phyloP scores from a whole-genome alignment of 495 filamentous ascomycete species.

The Xylaria venustula region DNA sequence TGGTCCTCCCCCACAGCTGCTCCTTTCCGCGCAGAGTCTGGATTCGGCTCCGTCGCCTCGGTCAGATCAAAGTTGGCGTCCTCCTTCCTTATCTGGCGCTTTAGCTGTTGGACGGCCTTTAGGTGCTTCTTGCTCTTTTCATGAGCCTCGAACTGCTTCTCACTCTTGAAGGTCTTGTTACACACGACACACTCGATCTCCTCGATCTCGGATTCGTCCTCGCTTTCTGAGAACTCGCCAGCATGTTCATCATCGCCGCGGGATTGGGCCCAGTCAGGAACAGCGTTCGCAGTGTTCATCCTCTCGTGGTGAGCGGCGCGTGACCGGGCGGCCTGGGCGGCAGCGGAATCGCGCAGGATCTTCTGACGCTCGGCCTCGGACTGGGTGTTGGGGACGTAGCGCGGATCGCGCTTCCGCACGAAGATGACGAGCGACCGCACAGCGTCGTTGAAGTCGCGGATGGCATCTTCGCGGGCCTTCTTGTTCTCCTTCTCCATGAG shows the following conservation, averaged over 20 bases:
- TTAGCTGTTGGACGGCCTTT: slow-evolving; percentile 77
- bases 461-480: slow-evolving; percentile 74
- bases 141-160: slow-evolving; percentile 88
- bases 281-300: slow-evolving; percentile 56
- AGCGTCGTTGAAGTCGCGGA: slow-evolving; percentile 88
- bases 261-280: slow-evolving; percentile 77
- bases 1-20: neutral
- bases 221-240: slow-evolving; percentile 42
- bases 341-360: slow-evolving; percentile 70
- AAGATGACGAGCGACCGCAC: slow-evolving; percentile 85
- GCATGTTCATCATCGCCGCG: slow-evolving; percentile 42
- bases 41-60: neutral
- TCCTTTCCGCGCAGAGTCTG: neutral
- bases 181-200: slow-evolving; percentile 89
- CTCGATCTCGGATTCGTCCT: slow-evolving; percentile 59
- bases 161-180: slow-evolving; percentile 88
- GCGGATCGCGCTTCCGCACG: slow-evolving; percentile 88
- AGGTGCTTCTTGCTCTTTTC: slow-evolving; percentile 95
- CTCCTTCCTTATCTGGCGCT: slow-evolving; percentile 78
- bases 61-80: slow-evolving; percentile 60
- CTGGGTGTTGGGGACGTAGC: slow-evolving; percentile 66
- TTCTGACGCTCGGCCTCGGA: slow-evolving; percentile 80
- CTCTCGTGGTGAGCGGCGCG: slow-evolving; percentile 78
- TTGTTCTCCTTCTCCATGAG: slow-evolving; percentile 96
- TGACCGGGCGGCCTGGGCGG: slow-evolving; percentile 80